These are phyloP conservation scores for Fusarium liriodendri DNA, from an alignment of 2,329 filamentous ascomycete genomes.

Conservation along the genomic window DNA sequence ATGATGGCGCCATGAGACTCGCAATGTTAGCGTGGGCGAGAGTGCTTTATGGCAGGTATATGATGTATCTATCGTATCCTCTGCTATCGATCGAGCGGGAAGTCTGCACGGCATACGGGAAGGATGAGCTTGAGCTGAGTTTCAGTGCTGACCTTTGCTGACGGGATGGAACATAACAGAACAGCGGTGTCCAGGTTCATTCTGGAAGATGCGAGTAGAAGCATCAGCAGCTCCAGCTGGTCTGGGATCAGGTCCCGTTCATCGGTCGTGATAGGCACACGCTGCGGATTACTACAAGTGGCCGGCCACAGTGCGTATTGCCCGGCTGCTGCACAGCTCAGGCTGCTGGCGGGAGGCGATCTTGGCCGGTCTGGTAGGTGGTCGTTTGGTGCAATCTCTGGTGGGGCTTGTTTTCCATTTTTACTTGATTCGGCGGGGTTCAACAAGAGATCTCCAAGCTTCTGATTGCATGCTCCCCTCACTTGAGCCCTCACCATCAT, in stretches of 20 bases:
- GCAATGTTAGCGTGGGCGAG: background rate
- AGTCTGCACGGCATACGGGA: background rate
- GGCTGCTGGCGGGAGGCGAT: slow-evolving; percentile 12
- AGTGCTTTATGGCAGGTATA: background rate
- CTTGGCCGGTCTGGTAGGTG: background rate
- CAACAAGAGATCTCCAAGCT: slow-evolving; percentile 26
- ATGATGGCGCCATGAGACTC: slow-evolving; percentile 21
- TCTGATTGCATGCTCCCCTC: slow-evolving; percentile 21
- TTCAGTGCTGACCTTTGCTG: background rate
- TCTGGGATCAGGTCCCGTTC: slow-evolving; percentile 11
- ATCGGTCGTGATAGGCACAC: slow-evolving; percentile 31
- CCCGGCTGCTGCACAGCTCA: background rate
- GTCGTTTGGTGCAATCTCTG: slow-evolving; percentile 20
- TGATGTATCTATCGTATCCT: background rate
- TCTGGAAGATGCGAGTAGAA: slow-evolving; percentile 15
- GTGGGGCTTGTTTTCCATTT: slow-evolving; percentile 1
- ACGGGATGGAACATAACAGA: slow-evolving; percentile 8
- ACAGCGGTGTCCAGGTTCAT: slow-evolving; percentile 28
- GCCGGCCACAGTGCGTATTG: slow-evolving; percentile 29
- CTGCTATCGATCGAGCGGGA: background rate
- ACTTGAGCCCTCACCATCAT: slow-evolving; percentile 7
- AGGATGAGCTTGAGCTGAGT: background rate
- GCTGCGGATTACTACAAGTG: slow-evolving; percentile 27
- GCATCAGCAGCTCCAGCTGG: slow-evolving; percentile 8
- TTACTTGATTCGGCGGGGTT: slow-evolving; percentile 12